Conservation (phyloP, 257 asterid species). For the Catharanthus roseus region DNA sequence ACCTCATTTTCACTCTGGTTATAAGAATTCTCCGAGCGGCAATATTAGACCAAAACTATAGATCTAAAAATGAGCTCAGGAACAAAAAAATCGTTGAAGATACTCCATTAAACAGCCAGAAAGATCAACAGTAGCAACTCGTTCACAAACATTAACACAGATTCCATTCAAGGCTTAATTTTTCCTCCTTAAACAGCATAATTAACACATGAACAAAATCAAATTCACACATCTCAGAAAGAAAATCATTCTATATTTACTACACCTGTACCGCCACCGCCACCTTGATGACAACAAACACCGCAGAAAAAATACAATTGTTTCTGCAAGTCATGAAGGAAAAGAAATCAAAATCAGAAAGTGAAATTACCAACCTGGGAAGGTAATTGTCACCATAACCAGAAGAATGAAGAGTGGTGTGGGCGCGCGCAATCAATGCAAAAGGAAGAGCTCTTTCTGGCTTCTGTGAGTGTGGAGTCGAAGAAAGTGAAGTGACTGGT, state of each 20-base stretch:
- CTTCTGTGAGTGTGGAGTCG: not conserved
- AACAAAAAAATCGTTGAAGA: not conserved
- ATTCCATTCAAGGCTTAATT: not conserved
- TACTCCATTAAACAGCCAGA: not conserved
- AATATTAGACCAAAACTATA: not conserved
- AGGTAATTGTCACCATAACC: constrained; percentile 1
- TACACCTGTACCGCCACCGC: not conserved
- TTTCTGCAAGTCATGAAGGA: not conserved
- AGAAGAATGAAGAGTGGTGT: not conserved
- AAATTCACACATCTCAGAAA: not conserved
- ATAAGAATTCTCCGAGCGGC: not conserved
- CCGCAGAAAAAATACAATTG: not conserved
- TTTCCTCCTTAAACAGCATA: not conserved
- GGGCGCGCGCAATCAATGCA: constrained; percentile 10
- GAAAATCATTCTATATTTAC: not conserved
- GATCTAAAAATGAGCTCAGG: constrained; percentile 1
- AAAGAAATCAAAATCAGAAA: not conserved
- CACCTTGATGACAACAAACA: not conserved
- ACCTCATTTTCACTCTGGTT: not conserved
- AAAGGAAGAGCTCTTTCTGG: constrained; percentile 4
- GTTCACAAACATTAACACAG: not conserved
- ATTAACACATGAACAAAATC: not conserved
- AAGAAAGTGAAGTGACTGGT: not conserved
- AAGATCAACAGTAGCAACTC: not conserved
- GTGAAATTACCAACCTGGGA: constrained; percentile 4